A percentile compares a stretch with the other conserved stretches of the same genome.
phyloP scores from a whole-genome alignment of 2,329 filamentous ascomycete genomes.

The Stemphylium lycopersici region DNA sequence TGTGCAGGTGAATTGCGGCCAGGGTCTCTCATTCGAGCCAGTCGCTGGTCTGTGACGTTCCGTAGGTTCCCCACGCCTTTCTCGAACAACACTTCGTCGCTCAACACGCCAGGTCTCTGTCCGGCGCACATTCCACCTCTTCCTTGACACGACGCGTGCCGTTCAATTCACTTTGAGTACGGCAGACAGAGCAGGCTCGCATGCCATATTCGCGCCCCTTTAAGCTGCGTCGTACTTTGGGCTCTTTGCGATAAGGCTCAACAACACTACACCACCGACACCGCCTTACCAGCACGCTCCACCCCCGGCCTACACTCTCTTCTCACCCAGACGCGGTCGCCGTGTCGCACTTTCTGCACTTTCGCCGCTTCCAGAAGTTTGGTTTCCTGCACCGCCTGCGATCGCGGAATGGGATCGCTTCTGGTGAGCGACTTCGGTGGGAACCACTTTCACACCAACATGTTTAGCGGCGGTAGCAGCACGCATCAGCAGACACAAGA shows the following conservation, averaged over 20 bases:
- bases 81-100: constrained; percentile 32
- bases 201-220: constrained; percentile 24
- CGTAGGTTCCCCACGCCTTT: constrained; percentile 25
- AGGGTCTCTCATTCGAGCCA: constrained; percentile 25
- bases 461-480: constrained; percentile 59
- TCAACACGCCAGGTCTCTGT: constrained; percentile 30
- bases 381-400: constrained; percentile 20
- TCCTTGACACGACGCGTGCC: constrained; percentile 33
- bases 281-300: constrained; percentile 19
- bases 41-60: constrained; percentile 23
- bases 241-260: constrained; percentile 33
- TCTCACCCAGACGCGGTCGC: constrained; percentile 13
- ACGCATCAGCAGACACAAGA: constrained; percentile 51
- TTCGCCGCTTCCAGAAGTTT: constrained; percentile 4
- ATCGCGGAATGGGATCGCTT: constrained; percentile 65
- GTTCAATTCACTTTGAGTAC: constrained; percentile 55
- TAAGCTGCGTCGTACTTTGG: constrained; percentile 28
- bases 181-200: constrained; percentile 39
- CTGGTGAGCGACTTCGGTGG: constrained; percentile 73
- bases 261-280: constrained; percentile 22
- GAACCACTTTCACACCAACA: constrained; percentile 76
- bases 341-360: constrained; percentile 18
- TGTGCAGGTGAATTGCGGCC: constrained; percentile 22
- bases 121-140: constrained; percentile 18
- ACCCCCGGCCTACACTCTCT: constrained; percentile 21